phyloP scores from a whole-genome alignment of 129 eudicot species.

The Calendula officinalis region DNA sequence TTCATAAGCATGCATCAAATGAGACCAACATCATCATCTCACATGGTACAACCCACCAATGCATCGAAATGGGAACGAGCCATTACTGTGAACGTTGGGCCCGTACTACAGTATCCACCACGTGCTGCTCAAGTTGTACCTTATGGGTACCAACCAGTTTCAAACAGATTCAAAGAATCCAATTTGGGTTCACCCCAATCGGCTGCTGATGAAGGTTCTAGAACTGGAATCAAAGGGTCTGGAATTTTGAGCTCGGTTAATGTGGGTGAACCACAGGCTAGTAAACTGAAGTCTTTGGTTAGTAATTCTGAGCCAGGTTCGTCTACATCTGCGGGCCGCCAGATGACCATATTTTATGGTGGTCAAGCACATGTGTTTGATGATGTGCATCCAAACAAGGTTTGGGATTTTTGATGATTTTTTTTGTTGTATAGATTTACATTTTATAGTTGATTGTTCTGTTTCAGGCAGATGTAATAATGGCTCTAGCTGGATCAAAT shows the following conservation, averaged over 20 bases:
- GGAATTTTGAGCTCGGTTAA: slow-evolving; percentile 65
- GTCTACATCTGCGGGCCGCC: slow-evolving; percentile 49
- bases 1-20: slow-evolving; percentile 50
- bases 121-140: slow-evolving; percentile 55
- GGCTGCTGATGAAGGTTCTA: slow-evolving; percentile 98
- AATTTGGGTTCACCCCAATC: slow-evolving; percentile 58
- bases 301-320: slow-evolving; percentile 52
- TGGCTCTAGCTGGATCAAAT: slow-evolving; percentile 83
- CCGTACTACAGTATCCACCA: slow-evolving; percentile 59
- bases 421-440: neutral
- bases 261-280: slow-evolving; percentile 45
- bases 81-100: slow-evolving; percentile 51
- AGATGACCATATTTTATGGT: slow-evolving; percentile 92
- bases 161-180: slow-evolving; percentile 60
- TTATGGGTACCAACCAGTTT: slow-evolving; percentile 45
- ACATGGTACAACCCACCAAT: slow-evolving; percentile 41
- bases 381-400: slow-evolving; percentile 89
- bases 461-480: slow-evolving; percentile 84
- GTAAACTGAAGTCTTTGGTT: slow-evolving; percentile 46
- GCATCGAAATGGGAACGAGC: slow-evolving; percentile 63
- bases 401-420: slow-evolving; percentile 19
- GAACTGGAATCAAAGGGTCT: slow-evolving; percentile 89
- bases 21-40: slow-evolving; percentile 58
- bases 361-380: slow-evolving; percentile 97
- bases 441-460: neutral